Conservation (phyloP, 306 rosid genomes). For the Cucurbita pepo region DNA sequence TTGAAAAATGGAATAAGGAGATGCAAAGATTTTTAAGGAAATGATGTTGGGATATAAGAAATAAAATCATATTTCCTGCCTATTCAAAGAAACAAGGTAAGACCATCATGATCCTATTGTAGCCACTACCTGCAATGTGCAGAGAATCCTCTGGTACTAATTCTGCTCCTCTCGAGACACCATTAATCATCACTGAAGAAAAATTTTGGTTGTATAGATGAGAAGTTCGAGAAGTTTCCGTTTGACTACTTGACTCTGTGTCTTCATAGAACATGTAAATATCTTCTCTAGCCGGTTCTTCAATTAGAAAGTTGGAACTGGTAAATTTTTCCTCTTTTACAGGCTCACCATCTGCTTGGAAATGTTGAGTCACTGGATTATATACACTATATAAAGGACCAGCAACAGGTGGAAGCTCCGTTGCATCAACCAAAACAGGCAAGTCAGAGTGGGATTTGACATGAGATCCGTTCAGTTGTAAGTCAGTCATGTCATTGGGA, state of each 20-base stretch:
- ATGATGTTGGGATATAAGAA: neutral
- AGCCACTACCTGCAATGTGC: constrained; percentile 34
- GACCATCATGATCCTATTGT: constrained; percentile 7
- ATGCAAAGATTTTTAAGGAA: constrained; percentile 5
- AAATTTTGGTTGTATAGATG: constrained; percentile 14
- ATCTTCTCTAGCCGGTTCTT: constrained; percentile 51
- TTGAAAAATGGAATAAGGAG: constrained; percentile 2
- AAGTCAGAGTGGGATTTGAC: constrained; percentile 33
- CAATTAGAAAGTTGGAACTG: constrained; percentile 16
- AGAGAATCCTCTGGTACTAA: constrained; percentile 18
- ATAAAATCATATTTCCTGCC: neutral
- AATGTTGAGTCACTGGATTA: constrained; percentile 14
- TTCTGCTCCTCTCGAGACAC: constrained; percentile 16
- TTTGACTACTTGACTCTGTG: constrained; percentile 21
- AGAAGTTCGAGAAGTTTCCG: constrained; percentile 21
- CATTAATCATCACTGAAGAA: constrained; percentile 22
- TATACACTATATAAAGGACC: constrained; percentile 10
- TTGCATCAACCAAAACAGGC: constrained; percentile 12
- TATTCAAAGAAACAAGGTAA: neutral
- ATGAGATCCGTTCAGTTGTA: constrained; percentile 31
- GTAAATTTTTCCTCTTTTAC: constrained; percentile 14
- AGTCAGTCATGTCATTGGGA: constrained; percentile 25
- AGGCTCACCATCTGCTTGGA: constrained; percentile 21
- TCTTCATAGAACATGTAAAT: constrained; percentile 68
- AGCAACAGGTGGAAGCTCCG: constrained; percentile 16